Percentiles rank a stretch among this genome's conserved stretches.
phyloP scores from a whole-genome alignment of 2,329 filamentous ascomycete species.

The Coleophoma cylindrospora region DNA sequence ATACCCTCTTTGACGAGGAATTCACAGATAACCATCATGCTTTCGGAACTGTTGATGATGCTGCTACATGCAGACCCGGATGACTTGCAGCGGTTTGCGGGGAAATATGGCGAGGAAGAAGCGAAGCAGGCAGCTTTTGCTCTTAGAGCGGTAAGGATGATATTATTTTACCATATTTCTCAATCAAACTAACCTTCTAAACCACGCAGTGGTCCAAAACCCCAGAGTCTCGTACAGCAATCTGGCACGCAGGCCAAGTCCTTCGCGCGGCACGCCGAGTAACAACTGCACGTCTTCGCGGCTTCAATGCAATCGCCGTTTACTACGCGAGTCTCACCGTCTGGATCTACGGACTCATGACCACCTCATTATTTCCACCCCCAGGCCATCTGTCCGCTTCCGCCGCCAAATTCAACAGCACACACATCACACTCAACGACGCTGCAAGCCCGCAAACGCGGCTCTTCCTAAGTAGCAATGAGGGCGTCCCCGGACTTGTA shows the following conservation, averaged over 20 bases:
- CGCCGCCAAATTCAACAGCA: conserved; percentile 23
- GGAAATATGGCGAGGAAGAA: conserved; percentile 62
- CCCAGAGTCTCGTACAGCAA: conserved; percentile 48
- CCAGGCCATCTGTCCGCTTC: conserved; percentile 15
- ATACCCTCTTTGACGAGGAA: conserved; percentile 11
- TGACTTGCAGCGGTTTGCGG: conserved; percentile 63
- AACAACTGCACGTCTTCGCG: conserved; percentile 48
- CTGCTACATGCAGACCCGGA: conserved; percentile 60
- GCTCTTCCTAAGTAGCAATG: conserved; percentile 49
- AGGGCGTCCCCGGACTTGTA: conserved; percentile 44
- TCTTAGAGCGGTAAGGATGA: conserved; percentile 28
- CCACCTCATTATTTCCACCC: conserved; percentile 19
- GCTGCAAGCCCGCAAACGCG: conserved; percentile 46
- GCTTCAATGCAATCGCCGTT: conserved; percentile 64
- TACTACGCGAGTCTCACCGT: conserved; percentile 65
- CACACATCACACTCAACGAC: conserved; percentile 49
- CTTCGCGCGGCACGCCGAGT: conserved; percentile 54
- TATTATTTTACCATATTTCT: no score
- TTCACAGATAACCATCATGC: conserved; percentile 25
- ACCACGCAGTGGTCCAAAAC: conserved; percentile 55
- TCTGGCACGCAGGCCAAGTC: conserved; percentile 67
- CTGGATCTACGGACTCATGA: conserved; percentile 64
- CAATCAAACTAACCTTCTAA: no score
- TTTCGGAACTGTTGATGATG: conserved; percentile 50
- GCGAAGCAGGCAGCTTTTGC: conserved; percentile 41